These are phyloP conservation scores for Tremellales sp. DNA, from an alignment of 1,284 basidiomycete genomes.

Conservation along the genomic window DNA sequence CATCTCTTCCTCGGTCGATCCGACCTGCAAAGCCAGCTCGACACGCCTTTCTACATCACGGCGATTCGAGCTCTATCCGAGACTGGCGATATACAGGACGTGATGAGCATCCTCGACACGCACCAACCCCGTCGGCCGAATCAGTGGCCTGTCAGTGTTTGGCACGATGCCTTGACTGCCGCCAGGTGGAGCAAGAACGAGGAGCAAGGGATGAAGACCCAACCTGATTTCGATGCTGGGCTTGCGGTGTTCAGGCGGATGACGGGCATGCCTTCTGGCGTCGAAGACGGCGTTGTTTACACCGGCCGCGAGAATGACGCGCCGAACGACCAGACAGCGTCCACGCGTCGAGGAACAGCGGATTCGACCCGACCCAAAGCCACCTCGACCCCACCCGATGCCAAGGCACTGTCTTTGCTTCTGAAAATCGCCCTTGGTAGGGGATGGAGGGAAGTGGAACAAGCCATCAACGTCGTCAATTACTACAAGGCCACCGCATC, in stretches of 20 bases:
- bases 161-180: conserved; percentile 21
- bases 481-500: no score
- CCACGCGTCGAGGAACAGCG: no score
- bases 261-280: conserved; percentile 18
- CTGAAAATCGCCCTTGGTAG: conserved; percentile 5
- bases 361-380: no score
- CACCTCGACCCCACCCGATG: no score
- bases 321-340: no score
- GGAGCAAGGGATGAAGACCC: background rate
- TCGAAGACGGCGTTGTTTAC: conserved; percentile 10
- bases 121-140: conserved; percentile 17
- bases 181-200: conserved; percentile 20
- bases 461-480: background rate
- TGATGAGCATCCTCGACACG: conserved; percentile 19
- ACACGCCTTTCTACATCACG: conserved; percentile 19
- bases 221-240: conserved; percentile 30
- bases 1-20: conserved; percentile 18
- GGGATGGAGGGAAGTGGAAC: background rate
- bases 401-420: conserved; percentile 13
- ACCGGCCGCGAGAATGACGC: no score
- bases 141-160: conserved; percentile 27
- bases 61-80: conserved; percentile 17
- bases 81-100: conserved; percentile 13
- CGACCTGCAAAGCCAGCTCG: conserved; percentile 6
- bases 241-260: conserved; percentile 28